Evolutionary conservation across 2,329 filamentous ascomycete genomes (phyloP).

Genomic region (Sarocladium strictum): DNA sequence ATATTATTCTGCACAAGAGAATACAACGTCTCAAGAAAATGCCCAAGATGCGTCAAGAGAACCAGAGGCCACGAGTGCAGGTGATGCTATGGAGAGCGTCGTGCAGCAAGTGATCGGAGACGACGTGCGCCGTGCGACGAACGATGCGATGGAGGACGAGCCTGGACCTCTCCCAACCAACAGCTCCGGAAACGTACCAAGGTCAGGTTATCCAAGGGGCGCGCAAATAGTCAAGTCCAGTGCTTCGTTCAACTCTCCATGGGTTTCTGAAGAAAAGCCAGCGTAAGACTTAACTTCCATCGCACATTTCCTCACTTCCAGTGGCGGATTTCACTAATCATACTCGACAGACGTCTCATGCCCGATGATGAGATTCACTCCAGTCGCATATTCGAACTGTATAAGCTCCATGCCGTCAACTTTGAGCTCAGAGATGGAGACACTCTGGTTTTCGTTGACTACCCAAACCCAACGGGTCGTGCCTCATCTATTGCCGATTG

Average conservation of each 20-base stretch:
- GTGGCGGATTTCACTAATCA: background rate
- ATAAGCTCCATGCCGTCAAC: slow-evolving; percentile 19
- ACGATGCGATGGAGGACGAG: background rate
- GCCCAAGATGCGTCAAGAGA: background rate
- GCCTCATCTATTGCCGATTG: slow-evolving; percentile 24
- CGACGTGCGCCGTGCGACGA: background rate
- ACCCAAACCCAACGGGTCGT: slow-evolving; percentile 13
- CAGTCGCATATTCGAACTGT: slow-evolving; percentile 20
- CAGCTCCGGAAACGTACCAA: background rate
- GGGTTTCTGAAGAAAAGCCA: slow-evolving; percentile 10
- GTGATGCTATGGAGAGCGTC: background rate
- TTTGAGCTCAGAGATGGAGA: slow-evolving; percentile 28
- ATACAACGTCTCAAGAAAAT: background rate
- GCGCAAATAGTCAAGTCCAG: background rate
- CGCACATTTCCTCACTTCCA: background rate
- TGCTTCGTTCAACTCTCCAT: slow-evolving; percentile 2
- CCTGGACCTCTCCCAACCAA: background rate
- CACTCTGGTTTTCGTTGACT: slow-evolving; percentile 38
- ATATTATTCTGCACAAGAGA: background rate
- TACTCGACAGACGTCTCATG: background rate
- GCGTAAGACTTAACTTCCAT: background rate
- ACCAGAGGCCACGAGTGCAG: background rate
- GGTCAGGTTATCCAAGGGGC: background rate
- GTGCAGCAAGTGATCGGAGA: background rate
- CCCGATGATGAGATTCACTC: slow-evolving; percentile 14